phyloP scores from a whole-genome alignment of 441 rosid genomes.

The Raphanus hybrid region DNA sequence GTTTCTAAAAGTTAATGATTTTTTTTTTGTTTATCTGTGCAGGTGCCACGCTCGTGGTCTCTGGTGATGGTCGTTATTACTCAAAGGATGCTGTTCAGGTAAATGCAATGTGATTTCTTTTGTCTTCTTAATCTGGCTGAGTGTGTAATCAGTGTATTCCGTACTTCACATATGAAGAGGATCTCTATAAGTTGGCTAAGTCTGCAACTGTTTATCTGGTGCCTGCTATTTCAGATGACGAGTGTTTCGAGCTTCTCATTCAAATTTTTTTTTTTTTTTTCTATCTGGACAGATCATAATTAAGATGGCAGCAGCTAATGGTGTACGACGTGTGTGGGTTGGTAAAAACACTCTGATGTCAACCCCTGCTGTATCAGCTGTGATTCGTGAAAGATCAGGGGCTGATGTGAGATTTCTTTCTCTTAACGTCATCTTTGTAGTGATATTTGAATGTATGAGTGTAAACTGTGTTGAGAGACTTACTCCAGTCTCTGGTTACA shows the following conservation, averaged over 20 bases:
- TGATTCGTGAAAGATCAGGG: conserved; percentile 92
- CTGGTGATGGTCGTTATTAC: conserved; percentile 98
- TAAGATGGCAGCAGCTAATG: conserved; percentile 97
- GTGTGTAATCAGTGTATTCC: too few relatives aligned
- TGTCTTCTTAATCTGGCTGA: too few relatives aligned
- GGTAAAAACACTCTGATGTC: conserved; percentile 95
- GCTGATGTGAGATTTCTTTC: conserved; percentile 71
- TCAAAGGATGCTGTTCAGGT: conserved; percentile 97
- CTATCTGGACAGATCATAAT: conserved; percentile 66
- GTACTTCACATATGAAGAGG: too few relatives aligned
- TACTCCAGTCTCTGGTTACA: conserved; percentile 45
- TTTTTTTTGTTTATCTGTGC: conserved; percentile 30
- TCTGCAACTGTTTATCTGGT: neutral
- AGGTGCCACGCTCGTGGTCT: conserved; percentile 98
- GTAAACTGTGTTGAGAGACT: conserved; percentile 23
- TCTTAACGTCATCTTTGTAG: neutral
- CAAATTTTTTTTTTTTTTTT: neutral
- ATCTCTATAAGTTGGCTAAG: neutral
- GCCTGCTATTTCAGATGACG: neutral
- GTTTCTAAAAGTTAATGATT: neutral
- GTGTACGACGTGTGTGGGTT: conserved; percentile 93
- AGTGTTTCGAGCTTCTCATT: neutral
- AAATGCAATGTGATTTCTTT: neutral
- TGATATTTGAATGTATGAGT: neutral
- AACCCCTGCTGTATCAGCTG: conserved; percentile 98